Base-by-base conservation (phyloP, 345 rosid genomes). In the Brassica incana region DNA sequence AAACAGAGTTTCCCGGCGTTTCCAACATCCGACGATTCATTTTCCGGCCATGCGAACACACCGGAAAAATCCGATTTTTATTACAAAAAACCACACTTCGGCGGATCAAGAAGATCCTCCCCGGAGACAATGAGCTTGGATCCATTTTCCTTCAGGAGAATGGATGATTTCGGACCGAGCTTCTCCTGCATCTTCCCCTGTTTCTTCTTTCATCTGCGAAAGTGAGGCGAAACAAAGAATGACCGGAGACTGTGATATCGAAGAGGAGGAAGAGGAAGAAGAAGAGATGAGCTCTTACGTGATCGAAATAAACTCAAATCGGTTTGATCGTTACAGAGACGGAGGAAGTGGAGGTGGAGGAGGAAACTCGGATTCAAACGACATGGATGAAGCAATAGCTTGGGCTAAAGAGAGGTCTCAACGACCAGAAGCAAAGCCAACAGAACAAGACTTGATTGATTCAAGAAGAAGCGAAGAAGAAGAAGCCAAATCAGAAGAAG, bases 251-350 rank as follows among this genome's bases (percentile, higher is more conserved):
- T 74, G 48, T 69, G 14, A 27, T 8, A 38, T 38, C 45, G 48
- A 12, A n/a, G 77, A 85, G 1, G 92, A 88, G 1, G 89, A 80
- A 3, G 82, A 69, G 16, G 90, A 86, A 8, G 85, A 87, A 6
- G 97, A 91, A 11, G 92, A 85, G 23, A 88, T 89, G 88, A 90
- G 92, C 68, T 90, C 99, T 48, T 95, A 88, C 40, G 97, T 95
- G 8, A 92, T 92, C 9, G 99, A 95, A 80, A 91, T 92, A 77
- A 91, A 86, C 82, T 85, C 94, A 27, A 88, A 89, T 38, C 77
- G 95, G 85, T 83, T 87, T 89, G 5, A 87, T 85, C 66, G 86
- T 87, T 6, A 82, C 85, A 52, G 93, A 92, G 69, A 97, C 88
- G 90, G 84, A 27, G 87, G 81, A 3, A 11, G 66, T 5, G 38